Evolutionary conservation across 306 rosid genomes (phyloP).

Genomic region (Vachellia pachyceras): DNA sequence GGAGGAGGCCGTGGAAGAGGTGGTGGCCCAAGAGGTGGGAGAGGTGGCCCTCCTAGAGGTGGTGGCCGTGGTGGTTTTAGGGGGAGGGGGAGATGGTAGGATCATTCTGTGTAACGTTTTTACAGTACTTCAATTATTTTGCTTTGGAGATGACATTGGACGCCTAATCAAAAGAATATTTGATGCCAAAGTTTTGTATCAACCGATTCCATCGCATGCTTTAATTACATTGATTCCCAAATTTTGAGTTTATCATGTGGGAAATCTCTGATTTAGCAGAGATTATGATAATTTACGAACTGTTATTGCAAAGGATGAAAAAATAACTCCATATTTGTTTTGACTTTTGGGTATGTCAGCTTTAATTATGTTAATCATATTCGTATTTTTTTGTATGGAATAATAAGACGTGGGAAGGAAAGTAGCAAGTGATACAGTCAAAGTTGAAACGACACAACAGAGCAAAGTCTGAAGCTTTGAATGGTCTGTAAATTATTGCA

Average conservation of each 20-base stretch:
- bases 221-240: constrained; percentile 1
- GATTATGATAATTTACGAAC: no score
- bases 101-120: constrained; percentile 38
- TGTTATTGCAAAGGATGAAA: no score
- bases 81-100: constrained; percentile 85
- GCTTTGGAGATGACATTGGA: constrained; percentile 39
- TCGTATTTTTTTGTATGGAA: no score
- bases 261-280: no score
- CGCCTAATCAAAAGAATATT: not conserved
- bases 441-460: not conserved
- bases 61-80: constrained; percentile 81
- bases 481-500: not conserved
- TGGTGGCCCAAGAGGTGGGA: constrained; percentile 78
- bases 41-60: constrained; percentile 81
- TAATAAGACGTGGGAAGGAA: not conserved
- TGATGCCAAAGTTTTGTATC: constrained; percentile 36
- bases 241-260: not conserved
- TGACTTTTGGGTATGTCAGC: no score
- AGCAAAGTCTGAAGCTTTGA: not conserved
- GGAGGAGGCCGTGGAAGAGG: constrained; percentile 88
- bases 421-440: not conserved
- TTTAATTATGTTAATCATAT: no score
- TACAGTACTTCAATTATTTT: constrained; percentile 36
- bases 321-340: no score
- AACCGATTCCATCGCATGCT: constrained; percentile 34